Percentiles rank a stretch among this genome's conserved stretches.
Evolutionary conservation across 768 basidiomycete species (phyloP).

Genomic region (Leccinellum rugosiceps): DNA sequence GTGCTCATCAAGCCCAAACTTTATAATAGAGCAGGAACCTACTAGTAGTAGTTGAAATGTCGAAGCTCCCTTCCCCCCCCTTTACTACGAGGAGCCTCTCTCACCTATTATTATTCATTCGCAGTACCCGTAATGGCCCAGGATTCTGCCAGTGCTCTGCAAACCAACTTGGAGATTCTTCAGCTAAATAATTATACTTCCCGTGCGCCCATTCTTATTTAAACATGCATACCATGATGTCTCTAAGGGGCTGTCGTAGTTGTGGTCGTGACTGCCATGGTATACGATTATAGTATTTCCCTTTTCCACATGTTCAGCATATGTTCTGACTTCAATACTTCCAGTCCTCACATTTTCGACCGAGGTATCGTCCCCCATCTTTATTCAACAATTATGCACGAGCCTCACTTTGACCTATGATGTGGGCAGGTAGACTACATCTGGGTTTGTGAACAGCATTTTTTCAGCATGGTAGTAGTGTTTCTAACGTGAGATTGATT

Average conservation of each 20-base stretch:
- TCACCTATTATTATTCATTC: background rate
- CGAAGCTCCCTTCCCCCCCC: too few relatives aligned
- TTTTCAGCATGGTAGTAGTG: too few relatives aligned
- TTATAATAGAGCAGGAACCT: background rate
- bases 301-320: too few relatives aligned
- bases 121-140: background rate
- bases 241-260: background rate
- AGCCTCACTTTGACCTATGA: too few relatives aligned
- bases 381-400: too few relatives aligned
- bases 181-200: background rate
- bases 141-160: too few relatives aligned
- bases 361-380: slow-evolving; percentile 2
- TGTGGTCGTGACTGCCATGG: background rate
- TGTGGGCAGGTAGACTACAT: background rate
- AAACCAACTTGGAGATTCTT: background rate
- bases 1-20: too few relatives aligned
- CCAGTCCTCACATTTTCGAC: too few relatives aligned
- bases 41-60: background rate
- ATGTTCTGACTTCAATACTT: background rate
- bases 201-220: background rate
- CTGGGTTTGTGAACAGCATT: slow-evolving; percentile 3
- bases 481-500: background rate
- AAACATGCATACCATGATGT: background rate
- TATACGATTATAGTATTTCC: background rate
- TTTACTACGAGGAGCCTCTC: too few relatives aligned